A percentile compares a stretch with the other conserved stretches of the same genome.
Evolutionary conservation across 2,329 filamentous ascomycete species (phyloP).

Genomic region (Paraphaeosphaeria minitans): DNA sequence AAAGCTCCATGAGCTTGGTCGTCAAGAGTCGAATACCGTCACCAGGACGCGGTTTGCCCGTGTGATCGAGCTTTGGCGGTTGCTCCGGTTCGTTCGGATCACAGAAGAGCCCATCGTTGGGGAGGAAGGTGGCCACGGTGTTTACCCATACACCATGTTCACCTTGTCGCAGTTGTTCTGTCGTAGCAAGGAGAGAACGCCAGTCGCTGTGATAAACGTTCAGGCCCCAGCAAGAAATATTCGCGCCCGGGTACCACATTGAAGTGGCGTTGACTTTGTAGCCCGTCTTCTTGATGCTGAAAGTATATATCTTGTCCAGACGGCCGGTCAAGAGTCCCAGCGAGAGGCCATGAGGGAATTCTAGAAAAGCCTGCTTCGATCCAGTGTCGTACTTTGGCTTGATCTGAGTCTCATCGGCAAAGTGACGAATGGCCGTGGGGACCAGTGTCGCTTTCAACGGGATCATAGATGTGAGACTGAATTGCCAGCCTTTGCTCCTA

Average conservation of each 20-base stretch:
- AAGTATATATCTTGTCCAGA: conserved; percentile 38
- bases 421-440: conserved; percentile 29
- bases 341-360: conserved; percentile 25
- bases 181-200: conserved; percentile 30
- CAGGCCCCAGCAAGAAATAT: conserved; percentile 37
- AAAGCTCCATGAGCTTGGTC: conserved; percentile 34
- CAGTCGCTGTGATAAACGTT: conserved; percentile 38
- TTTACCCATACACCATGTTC: conserved; percentile 29
- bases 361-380: conserved; percentile 25
- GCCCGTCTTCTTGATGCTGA: conserved; percentile 32
- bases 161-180: conserved; percentile 34
- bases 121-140: conserved; percentile 32
- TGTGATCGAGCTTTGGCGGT: background rate
- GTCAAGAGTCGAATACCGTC: conserved; percentile 30
- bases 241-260: conserved; percentile 36
- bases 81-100: conserved; percentile 8
- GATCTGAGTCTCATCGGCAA: conserved; percentile 30
- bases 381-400: conserved; percentile 18
- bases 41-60: conserved; percentile 12
- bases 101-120: conserved; percentile 30
- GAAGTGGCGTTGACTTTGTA: conserved; percentile 33
- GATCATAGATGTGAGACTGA: conserved; percentile 35
- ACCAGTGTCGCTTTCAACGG: conserved; percentile 20
- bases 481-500: conserved; percentile 38
- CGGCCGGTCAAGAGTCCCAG: conserved; percentile 23